Evolutionary conservation across 352 stramenopile species (phyloP).

Genomic region (Phytophthora constricta): DNA sequence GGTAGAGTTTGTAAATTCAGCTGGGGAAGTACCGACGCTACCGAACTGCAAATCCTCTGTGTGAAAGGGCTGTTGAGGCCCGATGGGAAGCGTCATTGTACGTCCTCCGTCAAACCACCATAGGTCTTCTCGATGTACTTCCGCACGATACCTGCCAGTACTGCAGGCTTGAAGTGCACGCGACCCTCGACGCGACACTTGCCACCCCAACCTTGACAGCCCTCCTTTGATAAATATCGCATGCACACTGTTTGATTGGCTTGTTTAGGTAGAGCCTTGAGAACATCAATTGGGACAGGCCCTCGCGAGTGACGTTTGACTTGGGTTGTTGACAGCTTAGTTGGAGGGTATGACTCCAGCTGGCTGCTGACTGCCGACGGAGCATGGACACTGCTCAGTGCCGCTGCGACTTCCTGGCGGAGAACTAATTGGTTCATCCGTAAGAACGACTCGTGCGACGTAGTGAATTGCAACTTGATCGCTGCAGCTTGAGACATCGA

Average conservation of each 20-base stretch:
- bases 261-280: neutral
- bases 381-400: neutral
- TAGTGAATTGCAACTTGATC: constrained; percentile 4
- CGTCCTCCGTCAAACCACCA: neutral
- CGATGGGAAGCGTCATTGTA: neutral
- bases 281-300: neutral
- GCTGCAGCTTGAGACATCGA: neutral
- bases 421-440: constrained; percentile 9
- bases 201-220: neutral
- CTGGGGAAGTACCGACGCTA: no score
- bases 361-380: neutral
- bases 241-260: neutral
- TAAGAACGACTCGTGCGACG: constrained; percentile 6
- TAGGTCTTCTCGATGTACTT: neutral
- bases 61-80: neutral
- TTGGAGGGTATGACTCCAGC: no score
- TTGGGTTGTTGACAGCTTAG: neutral
- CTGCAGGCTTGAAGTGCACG: neutral
- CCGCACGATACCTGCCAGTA: neutral
- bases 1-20: no score
- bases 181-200: neutral
- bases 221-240: neutral
- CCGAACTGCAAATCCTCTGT: no score
- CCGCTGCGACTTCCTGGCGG: neutral
- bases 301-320: neutral